Evolutionary conservation across 2,329 filamentous ascomycete genomes (phyloP).

Genomic region (Simplicillium aogashimaense): DNA sequence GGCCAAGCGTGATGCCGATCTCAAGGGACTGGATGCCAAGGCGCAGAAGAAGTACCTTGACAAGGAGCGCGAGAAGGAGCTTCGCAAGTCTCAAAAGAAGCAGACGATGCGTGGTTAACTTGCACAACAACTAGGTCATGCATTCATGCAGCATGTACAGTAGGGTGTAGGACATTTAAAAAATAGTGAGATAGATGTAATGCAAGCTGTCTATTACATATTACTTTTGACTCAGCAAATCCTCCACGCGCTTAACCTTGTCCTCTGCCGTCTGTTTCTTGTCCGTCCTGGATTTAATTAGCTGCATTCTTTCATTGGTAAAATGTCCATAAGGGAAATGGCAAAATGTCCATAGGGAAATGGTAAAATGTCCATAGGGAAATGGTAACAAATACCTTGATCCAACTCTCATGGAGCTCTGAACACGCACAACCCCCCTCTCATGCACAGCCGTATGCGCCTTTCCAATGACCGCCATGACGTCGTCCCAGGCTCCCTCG

Average conservation of each 20-base stretch:
- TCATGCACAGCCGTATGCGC: conserved; percentile 70
- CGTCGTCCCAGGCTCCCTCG: conserved; percentile 84
- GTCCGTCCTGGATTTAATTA: conserved; percentile 51
- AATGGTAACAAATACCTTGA: conserved; percentile 46
- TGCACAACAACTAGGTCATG: too few species aligned
- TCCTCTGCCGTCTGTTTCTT: conserved; percentile 75
- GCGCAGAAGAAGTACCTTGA: conserved; percentile 80
- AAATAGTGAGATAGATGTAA: neutral
- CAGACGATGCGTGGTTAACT: conserved; percentile 39
- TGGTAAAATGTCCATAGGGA: neutral
- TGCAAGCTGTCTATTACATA: neutral
- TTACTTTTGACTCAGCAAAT: conserved; percentile 32
- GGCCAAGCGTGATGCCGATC: conserved; percentile 76
- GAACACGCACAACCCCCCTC: conserved; percentile 70
- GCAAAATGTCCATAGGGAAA: neutral
- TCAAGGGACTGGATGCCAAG: conserved; percentile 68
- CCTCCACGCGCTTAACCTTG: conserved; percentile 58
- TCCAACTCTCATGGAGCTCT: conserved; percentile 80
- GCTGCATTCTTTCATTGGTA: conserved; percentile 1
- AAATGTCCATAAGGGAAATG: neutral
- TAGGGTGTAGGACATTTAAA: neutral
- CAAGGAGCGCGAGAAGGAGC: conserved; percentile 67
- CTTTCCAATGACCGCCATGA: conserved; percentile 78
- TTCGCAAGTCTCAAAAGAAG: conserved; percentile 45
- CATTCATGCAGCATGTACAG: neutral